These are phyloP conservation scores for Leishmania tarentolae DNA, from an alignment of 208 protist species.

Conservation along the genomic window DNA sequence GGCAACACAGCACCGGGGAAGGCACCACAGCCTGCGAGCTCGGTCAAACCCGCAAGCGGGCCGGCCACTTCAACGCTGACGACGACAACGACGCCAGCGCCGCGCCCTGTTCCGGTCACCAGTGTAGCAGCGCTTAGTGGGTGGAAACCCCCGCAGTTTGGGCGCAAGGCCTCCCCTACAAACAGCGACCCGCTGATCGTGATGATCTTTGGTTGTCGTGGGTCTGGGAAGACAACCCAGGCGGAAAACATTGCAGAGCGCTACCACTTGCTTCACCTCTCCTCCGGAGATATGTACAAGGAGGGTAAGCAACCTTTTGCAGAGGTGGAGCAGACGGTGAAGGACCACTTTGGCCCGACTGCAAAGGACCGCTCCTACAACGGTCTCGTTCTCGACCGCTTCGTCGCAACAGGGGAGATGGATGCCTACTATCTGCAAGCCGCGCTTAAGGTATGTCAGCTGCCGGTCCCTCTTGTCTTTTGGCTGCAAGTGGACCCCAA, in stretches of 20 bases:
- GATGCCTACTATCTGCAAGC: constrained; percentile 88
- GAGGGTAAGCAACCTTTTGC: constrained; percentile 77
- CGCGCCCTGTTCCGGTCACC: background rate
- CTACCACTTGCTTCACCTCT: constrained; percentile 78
- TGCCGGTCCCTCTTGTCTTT: constrained; percentile 79
- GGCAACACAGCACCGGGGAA: constrained; percentile 7
- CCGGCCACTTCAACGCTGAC: background rate
- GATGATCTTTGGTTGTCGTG: constrained; percentile 80
- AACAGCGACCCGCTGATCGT: constrained; percentile 62
- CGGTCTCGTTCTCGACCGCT: constrained; percentile 86
- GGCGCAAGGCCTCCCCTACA: constrained; percentile 23
- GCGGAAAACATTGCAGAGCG: constrained; percentile 46
- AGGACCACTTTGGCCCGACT: constrained; percentile 65
- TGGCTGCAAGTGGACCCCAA: constrained; percentile 71
- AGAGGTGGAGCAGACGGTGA: constrained; percentile 60
- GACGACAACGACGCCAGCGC: background rate
- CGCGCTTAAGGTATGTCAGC: constrained; percentile 42
- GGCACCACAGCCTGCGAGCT: background rate
- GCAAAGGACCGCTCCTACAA: constrained; percentile 51
- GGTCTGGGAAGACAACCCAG: constrained; percentile 84
- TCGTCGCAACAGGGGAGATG: constrained; percentile 74
- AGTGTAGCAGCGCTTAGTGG: constrained; percentile 6
- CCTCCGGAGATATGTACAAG: constrained; percentile 67
- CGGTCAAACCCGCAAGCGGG: background rate
- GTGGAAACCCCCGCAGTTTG: constrained; percentile 35